Evolutionary conservation across 2,329 filamentous ascomycete species (phyloP), one percentile per base, ranked within the genome.

Genomic region (Aphanocladium album): DNA sequence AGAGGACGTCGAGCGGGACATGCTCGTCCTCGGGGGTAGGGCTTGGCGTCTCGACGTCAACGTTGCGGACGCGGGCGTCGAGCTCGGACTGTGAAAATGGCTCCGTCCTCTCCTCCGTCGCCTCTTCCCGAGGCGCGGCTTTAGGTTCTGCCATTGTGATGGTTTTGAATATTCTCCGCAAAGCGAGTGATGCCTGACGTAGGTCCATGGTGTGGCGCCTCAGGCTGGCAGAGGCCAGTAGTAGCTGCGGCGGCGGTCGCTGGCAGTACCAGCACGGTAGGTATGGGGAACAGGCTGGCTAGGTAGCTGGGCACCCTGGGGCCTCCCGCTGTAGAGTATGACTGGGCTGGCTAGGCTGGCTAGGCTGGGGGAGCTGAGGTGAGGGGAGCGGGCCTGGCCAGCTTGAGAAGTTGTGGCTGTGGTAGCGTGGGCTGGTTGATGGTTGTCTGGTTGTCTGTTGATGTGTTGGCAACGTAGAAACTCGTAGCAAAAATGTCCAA

Each of bases 81-180:
- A 84, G 77, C 70, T 85, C 82, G 54, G 80, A 79, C 64, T 83
- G 76, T 11, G 83, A 82, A 66, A 84, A 83, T 11, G 82, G 81
- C 72, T 85, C 82, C 51, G 83, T 86, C 71, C 77, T 80, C 73
- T 85, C 82, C 67, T 78, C 76, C 62, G 76, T 76, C 63, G 69
- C 68, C 64, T 69, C 73, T 63, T 74, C 71, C 47, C 73, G 76
- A 65, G 70, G 67, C 67, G 70, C 73, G 61, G 69, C 65, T 65
- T 72, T 77, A 64, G 74, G 71, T 64, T 82, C 79, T 67, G 74
- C 75, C 81, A 83, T 83, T 67, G 67, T 67, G 60, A 63, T 57
- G 66, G 62, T 60, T 60, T 61, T 58, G 55, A 58, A 54, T 54
- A 57, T 45, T 55, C 35, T 53, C 16, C 37, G 59, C 25, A 53